These are phyloP conservation scores for Melocanna baccifera DNA, from an alignment of 176 grass and related monocot genomes.

Conservation along the genomic window DNA sequence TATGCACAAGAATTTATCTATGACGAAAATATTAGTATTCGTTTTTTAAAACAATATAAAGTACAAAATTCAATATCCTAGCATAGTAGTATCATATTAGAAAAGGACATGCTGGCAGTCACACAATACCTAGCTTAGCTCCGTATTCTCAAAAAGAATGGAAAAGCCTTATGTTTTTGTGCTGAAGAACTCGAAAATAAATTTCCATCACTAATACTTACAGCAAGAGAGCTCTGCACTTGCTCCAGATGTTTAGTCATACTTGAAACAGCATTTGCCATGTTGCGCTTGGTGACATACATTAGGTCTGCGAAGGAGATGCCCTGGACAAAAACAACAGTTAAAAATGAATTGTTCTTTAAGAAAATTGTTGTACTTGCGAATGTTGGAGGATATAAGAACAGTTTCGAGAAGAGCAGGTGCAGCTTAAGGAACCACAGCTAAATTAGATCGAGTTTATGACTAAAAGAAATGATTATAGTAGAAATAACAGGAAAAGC, in stretches of 20 bases:
- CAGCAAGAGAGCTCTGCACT: constrained; percentile 80
- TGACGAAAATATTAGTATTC: neutral
- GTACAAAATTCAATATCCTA: neutral
- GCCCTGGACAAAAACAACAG: constrained; percentile 49
- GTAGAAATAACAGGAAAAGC: neutral
- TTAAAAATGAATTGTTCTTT: constrained; percentile 8
- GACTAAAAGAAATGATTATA: neutral
- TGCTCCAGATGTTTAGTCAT: constrained; percentile 95
- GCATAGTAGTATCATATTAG: neutral
- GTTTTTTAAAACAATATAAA: neutral
- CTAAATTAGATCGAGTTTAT: neutral
- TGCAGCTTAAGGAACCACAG: neutral
- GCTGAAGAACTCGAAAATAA: neutral
- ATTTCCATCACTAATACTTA: constrained; percentile 38
- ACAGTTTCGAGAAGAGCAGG: neutral
- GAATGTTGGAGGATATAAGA: neutral
- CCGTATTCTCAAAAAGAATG: neutral
- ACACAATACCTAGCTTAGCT: neutral
- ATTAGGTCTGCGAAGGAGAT: constrained; percentile 81
- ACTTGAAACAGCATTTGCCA: constrained; percentile 81
- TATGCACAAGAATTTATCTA: neutral
- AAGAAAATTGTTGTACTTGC: neutral
- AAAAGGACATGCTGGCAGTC: neutral
- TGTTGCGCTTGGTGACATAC: constrained; percentile 94
- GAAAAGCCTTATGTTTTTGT: neutral